Evolutionary conservation across 106 monocot genomes (phyloP), one percentile per base, ranked within the genome.

Genomic region (Dioscorea zingiberensis): DNA sequence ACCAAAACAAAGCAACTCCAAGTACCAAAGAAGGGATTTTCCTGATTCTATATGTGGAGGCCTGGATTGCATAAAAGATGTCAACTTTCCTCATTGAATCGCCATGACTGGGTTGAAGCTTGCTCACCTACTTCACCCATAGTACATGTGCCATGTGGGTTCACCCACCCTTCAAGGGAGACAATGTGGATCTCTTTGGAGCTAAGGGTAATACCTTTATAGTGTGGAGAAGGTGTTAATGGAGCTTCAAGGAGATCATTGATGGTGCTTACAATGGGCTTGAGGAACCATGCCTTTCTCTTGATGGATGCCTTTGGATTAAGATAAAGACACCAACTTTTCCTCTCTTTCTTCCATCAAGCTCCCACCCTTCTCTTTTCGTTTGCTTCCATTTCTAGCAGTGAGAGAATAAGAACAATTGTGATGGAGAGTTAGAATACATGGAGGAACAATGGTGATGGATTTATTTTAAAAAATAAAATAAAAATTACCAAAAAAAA

Each of bases 71-170:
- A 22, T 82, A 79, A 51, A 69, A 74, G 70, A 92, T 82, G 21
- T 77, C 87, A 53, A 71, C 60, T 77, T 73, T 72, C 38, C 80
- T 79, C 92, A 87, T 87, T 15, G 67, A 54, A 17, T 72, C 59
- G 1, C 67, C 69, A 47, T 84, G 75, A 14, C 69, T 55, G 21
- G 79, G 76, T 18, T 53, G 64, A 47, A 87, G 72, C 69, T 84
- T 92, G 4, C 72, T 64, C 16, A 87, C 81, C 87, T 87, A 92
- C 17, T 74, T 61, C 16, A 62, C 74, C 87, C 92, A 92, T 13
- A 69, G 62, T 15, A 66, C n/a, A n/a, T n/a, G n/a, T n/a, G 64
- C 45, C n/a, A n/a, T 66, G 69, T 7, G 71, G 76, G 62, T 67
- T 69, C 25, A 63, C 49, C 87, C 92, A 92, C 0, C 87, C 92